Conservation (phyloP, 2,329 filamentous ascomycete species). For the Penicillium psychrosexuale region DNA sequence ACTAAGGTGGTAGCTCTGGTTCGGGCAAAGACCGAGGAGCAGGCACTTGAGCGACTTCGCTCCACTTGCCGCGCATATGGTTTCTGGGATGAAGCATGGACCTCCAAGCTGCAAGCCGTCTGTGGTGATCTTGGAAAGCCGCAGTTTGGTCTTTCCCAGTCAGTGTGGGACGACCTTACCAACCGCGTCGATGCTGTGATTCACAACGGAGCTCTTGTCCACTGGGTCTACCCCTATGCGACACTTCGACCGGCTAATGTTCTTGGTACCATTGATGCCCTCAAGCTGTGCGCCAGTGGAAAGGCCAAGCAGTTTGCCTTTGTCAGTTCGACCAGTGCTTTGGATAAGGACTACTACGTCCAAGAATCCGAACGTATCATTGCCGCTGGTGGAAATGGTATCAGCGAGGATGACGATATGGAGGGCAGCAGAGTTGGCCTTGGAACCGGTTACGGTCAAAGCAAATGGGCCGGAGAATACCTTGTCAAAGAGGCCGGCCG, state of each 20-base stretch:
- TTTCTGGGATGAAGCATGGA: slow-evolving; percentile 68
- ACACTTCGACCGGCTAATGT: slow-evolving; percentile 73
- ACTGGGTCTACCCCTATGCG: slow-evolving; percentile 79
- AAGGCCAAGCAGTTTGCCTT: slow-evolving; percentile 79
- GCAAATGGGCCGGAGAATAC: slow-evolving; percentile 76
- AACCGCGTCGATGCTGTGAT: slow-evolving; percentile 69
- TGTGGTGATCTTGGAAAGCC: slow-evolving; percentile 71
- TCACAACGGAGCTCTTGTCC: slow-evolving; percentile 75
- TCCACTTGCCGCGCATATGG: slow-evolving; percentile 72
- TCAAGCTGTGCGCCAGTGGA: slow-evolving; percentile 71
- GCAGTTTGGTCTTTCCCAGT: slow-evolving; percentile 67
- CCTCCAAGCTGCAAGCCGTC: slow-evolving; percentile 62
- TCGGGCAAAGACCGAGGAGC: slow-evolving; percentile 61
- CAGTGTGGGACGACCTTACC: slow-evolving; percentile 62
- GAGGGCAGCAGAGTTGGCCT: slow-evolving; percentile 72
- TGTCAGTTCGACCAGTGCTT: slow-evolving; percentile 74
- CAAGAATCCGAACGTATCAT: slow-evolving; percentile 64
- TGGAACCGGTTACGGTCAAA: slow-evolving; percentile 84
- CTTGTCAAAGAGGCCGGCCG: slow-evolving; percentile 74
- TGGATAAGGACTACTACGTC: slow-evolving; percentile 81
- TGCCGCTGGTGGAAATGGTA: slow-evolving; percentile 59
- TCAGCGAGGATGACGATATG: slow-evolving; percentile 75
- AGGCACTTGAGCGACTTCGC: slow-evolving; percentile 63
- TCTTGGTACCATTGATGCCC: slow-evolving; percentile 70
- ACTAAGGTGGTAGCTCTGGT: slow-evolving; percentile 72